These are phyloP conservation scores for Ligustrum vulgare DNA, from an alignment of 257 asterid species.

Conservation along the genomic window DNA sequence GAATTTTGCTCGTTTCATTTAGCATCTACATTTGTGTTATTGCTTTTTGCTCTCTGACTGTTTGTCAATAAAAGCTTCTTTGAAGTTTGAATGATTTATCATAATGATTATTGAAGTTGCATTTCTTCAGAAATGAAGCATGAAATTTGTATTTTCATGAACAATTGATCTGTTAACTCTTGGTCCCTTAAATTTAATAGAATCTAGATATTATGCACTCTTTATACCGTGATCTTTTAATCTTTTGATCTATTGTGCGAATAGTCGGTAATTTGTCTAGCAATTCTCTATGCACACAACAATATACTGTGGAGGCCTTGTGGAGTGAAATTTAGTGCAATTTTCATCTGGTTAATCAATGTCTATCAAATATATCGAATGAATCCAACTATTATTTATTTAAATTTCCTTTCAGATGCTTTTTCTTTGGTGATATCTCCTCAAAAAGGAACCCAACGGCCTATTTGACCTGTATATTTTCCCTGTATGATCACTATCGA, in stretches of 20 bases:
- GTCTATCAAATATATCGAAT: conserved; percentile 9
- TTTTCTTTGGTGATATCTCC: conserved; percentile 89
- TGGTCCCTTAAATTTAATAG: not conserved
- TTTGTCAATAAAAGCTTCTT: not conserved
- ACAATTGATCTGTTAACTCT: not conserved
- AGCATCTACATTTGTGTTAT: not conserved
- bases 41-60: not conserved
- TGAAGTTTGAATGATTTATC: not conserved
- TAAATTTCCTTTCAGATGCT: conserved; percentile 62
- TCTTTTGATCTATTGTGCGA: not conserved
- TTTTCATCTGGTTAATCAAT: not conserved
- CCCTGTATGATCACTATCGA: conserved; percentile 68
- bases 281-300: not conserved
- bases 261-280: not conserved
- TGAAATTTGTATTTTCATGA: not conserved
- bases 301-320: conserved; percentile 8
- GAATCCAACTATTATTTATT: conserved; percentile 14
- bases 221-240: not conserved
- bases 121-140: not conserved
- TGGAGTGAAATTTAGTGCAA: not conserved
- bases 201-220: not conserved
- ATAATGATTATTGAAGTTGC: not conserved
- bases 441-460: conserved; percentile 80
- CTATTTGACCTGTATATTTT: conserved; percentile 55
- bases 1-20: not conserved